Evolutionary conservation across 306 rosid species (phyloP), one percentile per base, ranked within the genome.

Genomic region (Prunus campanulata): DNA sequence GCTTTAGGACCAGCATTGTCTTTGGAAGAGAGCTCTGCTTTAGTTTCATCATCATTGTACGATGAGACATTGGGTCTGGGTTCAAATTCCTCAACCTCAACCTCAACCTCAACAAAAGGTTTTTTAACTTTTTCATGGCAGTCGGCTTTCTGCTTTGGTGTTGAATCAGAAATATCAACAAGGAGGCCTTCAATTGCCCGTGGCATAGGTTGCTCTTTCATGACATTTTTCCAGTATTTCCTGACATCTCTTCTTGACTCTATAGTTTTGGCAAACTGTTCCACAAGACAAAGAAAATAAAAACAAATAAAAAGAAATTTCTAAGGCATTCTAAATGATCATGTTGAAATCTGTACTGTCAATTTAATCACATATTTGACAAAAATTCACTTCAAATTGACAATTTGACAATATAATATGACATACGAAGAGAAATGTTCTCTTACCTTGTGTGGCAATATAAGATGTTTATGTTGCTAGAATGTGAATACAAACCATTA

Each of bases 121-220:
- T 61, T 27, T 15, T 61, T 69, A 42, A 15, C 24, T n/a, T 14
- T 79, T 4, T 61, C 72, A 18, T 70, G 39, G 42, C 82, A 72
- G 6, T 73, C 14, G 2, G 62, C 63, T 13, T 55, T 65, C 61
- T 29, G 2, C 12, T 52, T 19, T 22, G 50, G 32, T 2, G 24
- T 30, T 11, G 85, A 56, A 71, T 56, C 47, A 19, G 55, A 66
- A 11, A 65, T 27, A 10, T 27, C 39, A 13, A 7, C 24, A 71
- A 81, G n/a, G 8, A 80, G 62, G 29, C 72, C 72, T 24, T 29
- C 51, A 60, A 82, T 72, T 72, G 75, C 78, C 20, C 50, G 24
- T n/a, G 77, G 71, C 71, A 78, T 78, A 6, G 77, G 70, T 30
- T 78, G 65, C 18, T 62, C 50, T 25, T 74, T 60, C 64, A 60